Conservation (phyloP, 495 filamentous ascomycete genomes). For the Tuber melanosporum region DNA sequence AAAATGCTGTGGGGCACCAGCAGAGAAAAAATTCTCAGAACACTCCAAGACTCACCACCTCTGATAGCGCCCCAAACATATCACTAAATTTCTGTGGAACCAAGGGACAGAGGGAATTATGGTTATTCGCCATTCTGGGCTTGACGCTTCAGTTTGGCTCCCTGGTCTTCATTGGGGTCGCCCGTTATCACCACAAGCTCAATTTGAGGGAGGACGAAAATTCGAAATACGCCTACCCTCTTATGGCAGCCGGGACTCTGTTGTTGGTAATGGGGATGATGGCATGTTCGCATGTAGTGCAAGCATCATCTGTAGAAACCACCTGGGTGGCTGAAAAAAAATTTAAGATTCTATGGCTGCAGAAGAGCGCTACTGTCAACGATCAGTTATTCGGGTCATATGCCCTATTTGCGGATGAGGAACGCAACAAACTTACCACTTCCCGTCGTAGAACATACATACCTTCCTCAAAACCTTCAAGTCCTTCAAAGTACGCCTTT, state of each 20-base stretch:
- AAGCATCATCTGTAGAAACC: slow-evolving; percentile 35
- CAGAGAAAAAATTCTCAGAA: background rate
- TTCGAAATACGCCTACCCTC: slow-evolving; percentile 35
- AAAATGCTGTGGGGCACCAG: background rate
- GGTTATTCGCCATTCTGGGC: slow-evolving; percentile 34
- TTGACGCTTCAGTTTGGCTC: slow-evolving; percentile 30
- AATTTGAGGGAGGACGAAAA: slow-evolving; percentile 12
- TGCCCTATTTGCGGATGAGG: slow-evolving; percentile 15
- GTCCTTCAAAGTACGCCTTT: background rate
- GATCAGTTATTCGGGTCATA: slow-evolving; percentile 41
- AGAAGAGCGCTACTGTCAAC: slow-evolving; percentile 33
- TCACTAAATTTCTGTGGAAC: slow-evolving; percentile 27
- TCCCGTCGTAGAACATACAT: slow-evolving; percentile 12
- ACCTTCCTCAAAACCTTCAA: background rate
- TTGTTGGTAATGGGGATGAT: slow-evolving; percentile 36
- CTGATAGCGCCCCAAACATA: slow-evolving; percentile 34
- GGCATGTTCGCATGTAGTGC: slow-evolving; percentile 41
- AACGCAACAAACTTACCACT: slow-evolving; percentile 16
- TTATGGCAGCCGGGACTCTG: slow-evolving; percentile 38
- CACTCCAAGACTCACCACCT: background rate
- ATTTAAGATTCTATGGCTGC: slow-evolving; percentile 35
- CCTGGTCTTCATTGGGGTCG: slow-evolving; percentile 34
- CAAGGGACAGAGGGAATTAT: slow-evolving; percentile 21
- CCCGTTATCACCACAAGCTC: slow-evolving; percentile 18
- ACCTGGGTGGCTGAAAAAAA: slow-evolving; percentile 19